phyloP scores from a whole-genome alignment of 192 early-diverging fungal genomes.

The Rhizophlyctis rosea region DNA sequence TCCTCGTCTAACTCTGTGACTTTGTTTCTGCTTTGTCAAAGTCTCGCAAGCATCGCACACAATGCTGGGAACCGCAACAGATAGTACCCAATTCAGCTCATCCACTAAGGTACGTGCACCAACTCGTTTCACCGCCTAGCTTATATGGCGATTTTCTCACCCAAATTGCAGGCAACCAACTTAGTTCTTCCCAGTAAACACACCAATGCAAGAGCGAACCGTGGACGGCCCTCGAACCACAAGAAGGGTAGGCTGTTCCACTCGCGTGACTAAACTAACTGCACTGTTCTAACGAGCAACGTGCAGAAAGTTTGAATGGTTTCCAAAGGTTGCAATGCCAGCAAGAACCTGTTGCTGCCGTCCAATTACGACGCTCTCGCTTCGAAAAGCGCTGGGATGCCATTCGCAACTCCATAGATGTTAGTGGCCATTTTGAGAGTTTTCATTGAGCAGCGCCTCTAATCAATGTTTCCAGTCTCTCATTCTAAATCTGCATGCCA shows the following conservation, averaged over 20 bases:
- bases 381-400: constrained; percentile 5
- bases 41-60: too few species aligned
- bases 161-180: not conserved
- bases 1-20: too few species aligned
- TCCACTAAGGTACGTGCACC: too few species aligned
- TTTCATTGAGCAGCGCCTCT: not conserved
- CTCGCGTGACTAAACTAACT: not conserved
- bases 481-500: constrained; percentile 56
- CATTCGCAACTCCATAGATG: constrained; percentile 17
- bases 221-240: not conserved
- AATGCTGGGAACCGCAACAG: too few species aligned
- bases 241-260: too few species aligned
- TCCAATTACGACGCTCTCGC: constrained; percentile 17
- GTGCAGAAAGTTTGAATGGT: constrained; percentile 35
- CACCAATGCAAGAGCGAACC: not conserved
- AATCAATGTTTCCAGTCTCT: constrained; percentile 17
- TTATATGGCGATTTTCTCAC: not conserved
- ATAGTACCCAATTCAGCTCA: too few species aligned
- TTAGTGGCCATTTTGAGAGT: not conserved
- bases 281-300: not conserved
- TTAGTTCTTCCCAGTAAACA: constrained; percentile 6
- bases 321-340: constrained; percentile 62
- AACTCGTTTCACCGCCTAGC: not conserved
- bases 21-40: too few species aligned
- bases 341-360: constrained; percentile 49